phyloP scores from a whole-genome alignment of 495 filamentous ascomycete genomes.

The Aspergillus coremiiformis region DNA sequence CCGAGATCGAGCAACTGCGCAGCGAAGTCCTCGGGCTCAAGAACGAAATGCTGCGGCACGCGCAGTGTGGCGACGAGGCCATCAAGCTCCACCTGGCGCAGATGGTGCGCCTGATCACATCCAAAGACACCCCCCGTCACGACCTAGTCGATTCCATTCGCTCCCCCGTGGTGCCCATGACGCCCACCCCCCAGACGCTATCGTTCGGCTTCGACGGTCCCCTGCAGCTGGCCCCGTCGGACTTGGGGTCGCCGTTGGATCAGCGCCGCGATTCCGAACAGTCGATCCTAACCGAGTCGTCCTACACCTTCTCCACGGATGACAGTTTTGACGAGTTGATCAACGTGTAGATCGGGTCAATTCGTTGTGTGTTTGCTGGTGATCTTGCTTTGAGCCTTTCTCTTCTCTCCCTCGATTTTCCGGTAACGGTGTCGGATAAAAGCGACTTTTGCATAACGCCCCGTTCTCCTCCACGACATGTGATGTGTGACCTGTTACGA shows the following conservation, averaged over 20 bases:
- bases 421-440: not conserved
- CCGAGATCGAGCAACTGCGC: slow-evolving; percentile 43
- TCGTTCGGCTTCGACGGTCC: slow-evolving; percentile 37
- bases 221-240: slow-evolving; percentile 20
- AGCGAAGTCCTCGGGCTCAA: slow-evolving; percentile 47
- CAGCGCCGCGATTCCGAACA: slow-evolving; percentile 8
- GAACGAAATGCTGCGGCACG: slow-evolving; percentile 51
- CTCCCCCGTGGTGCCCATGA: too few species aligned
- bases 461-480: not conserved
- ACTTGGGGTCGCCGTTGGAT: not conserved
- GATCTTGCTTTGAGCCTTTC: too few species aligned
- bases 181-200: slow-evolving; percentile 2
- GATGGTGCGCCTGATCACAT: slow-evolving; percentile 20
- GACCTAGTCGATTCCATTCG: slow-evolving; percentile 4
- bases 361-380: too few species aligned
- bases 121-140: slow-evolving; percentile 27
- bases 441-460: not conserved
- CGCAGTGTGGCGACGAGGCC: slow-evolving; percentile 48
- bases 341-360: slow-evolving; percentile 13
- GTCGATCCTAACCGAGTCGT: slow-evolving; percentile 25
- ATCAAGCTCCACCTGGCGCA: slow-evolving; percentile 44
- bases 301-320: slow-evolving; percentile 27
- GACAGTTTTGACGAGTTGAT: slow-evolving; percentile 19
- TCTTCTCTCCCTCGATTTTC: not conserved
- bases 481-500: not conserved